These are phyloP conservation scores for Trichomonas vaginalis DNA, from an alignment of 208 protist genomes.

Conservation along the genomic window DNA sequence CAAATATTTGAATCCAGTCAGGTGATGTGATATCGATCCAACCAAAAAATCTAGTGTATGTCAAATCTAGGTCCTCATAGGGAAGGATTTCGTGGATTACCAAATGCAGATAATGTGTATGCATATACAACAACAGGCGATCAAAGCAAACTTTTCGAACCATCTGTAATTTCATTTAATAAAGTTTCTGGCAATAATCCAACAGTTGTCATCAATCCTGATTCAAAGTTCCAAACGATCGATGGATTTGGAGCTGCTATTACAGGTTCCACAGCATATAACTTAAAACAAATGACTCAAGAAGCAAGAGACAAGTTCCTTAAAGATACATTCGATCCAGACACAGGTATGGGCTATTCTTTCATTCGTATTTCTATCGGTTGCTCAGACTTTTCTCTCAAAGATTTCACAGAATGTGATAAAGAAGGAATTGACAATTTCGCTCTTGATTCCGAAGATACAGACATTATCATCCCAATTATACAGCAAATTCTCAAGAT, in stretches of 20 bases:
- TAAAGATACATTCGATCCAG: neutral
- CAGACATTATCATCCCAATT: neutral
- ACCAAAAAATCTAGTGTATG: too few species aligned
- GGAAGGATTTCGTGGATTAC: too few species aligned
- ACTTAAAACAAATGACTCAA: neutral
- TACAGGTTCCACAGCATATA: neutral
- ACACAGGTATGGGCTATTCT: neutral
- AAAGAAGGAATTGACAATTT: neutral
- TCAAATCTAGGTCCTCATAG: too few species aligned
- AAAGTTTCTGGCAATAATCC: neutral
- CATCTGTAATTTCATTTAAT: neutral
- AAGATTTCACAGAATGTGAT: conserved; percentile 10
- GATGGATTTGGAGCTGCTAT: conserved; percentile 2
- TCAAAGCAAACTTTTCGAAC: neutral
- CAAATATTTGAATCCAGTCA: too few species aligned
- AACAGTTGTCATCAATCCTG: neutral
- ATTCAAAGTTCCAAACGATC: neutral
- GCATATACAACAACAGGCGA: neutral
- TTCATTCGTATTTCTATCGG: neutral
- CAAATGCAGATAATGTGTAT: neutral
- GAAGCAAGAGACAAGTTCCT: neutral
- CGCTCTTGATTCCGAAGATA: neutral
- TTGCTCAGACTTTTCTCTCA: neutral
- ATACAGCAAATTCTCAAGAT: neutral
- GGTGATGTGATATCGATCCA: too few species aligned